Evolutionary conservation across 2,329 filamentous ascomycete species (phyloP).

Genomic region (Cercospora sojina): DNA sequence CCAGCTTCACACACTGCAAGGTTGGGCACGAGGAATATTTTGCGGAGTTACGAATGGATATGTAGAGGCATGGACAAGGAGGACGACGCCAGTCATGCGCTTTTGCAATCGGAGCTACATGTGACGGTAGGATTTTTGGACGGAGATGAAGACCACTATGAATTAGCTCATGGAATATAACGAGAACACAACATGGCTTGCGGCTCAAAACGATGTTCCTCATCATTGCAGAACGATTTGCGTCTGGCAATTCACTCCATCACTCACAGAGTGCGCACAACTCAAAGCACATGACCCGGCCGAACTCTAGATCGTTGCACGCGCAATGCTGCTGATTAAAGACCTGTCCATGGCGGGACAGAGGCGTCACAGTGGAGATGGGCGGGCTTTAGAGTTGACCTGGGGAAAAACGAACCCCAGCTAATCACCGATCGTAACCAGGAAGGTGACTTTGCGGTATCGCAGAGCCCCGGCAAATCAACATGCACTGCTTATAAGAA

Average conservation of each 20-base stretch:
- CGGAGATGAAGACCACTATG: slow-evolving; percentile 12
- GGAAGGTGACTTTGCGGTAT: not conserved
- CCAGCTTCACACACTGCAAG: slow-evolving; percentile 20
- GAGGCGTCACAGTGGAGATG: not conserved
- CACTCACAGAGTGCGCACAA: not conserved
- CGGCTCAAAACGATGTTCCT: not conserved
- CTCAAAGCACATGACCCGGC: not conserved
- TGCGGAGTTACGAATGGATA: slow-evolving; percentile 19
- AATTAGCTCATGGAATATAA: not conserved
- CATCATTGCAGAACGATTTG: not conserved
- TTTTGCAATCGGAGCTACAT: slow-evolving; percentile 9
- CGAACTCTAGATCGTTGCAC: not conserved
- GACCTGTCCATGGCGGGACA: not conserved
- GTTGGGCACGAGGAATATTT: slow-evolving; percentile 17
- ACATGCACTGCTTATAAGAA: not conserved
- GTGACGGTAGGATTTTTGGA: not conserved
- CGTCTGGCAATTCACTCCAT: no score
- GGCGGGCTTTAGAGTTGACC: not conserved
- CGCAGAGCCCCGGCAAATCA: not conserved
- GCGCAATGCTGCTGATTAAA: not conserved
- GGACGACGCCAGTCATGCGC: slow-evolving; percentile 13
- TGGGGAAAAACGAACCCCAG: not conserved
- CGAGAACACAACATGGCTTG: not conserved
- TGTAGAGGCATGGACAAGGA: slow-evolving; percentile 17
- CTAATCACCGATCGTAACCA: not conserved